Evolutionary conservation across 1,284 basidiomycete genomes (phyloP).

Genomic region (Schizophyllum commune): DNA sequence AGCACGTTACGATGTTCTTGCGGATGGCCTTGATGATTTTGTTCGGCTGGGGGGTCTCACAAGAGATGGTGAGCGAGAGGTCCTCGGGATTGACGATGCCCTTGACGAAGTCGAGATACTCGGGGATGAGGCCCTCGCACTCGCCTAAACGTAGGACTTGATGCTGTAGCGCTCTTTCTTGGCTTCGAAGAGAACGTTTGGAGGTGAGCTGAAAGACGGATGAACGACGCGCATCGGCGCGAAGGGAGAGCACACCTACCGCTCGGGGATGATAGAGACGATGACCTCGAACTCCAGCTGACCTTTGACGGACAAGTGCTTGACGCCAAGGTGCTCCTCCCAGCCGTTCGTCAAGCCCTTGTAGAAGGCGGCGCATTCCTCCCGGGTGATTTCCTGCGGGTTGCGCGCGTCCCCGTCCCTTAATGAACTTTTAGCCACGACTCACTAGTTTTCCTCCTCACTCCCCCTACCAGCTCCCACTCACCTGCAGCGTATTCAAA

Average conservation of each 20-base stretch:
- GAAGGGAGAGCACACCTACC: slow-evolving; percentile 39
- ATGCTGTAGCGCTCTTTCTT: slow-evolving; percentile 99
- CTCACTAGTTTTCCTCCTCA: slow-evolving; percentile 95
- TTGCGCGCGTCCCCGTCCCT: slow-evolving; percentile 99
- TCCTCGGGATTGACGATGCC: slow-evolving; percentile 99
- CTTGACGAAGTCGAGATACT: slow-evolving; percentile 99
- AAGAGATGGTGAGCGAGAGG: slow-evolving; percentile 98
- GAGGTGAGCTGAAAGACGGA: slow-evolving; percentile 67
- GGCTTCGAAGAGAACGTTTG: slow-evolving; percentile 99
- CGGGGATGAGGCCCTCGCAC: slow-evolving; percentile 98
- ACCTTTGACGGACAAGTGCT: slow-evolving; percentile 99
- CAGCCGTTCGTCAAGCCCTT: slow-evolving; percentile 99
- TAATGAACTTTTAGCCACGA: slow-evolving; percentile 89
- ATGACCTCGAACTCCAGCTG: slow-evolving; percentile 99
- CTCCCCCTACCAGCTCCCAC: slow-evolving; percentile 88
- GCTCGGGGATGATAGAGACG: slow-evolving; percentile 94
- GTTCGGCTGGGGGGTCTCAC: slow-evolving; percentile 99
- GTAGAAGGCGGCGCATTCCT: slow-evolving; percentile 98
- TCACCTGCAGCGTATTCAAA: slow-evolving; percentile 93
- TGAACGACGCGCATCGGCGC: slow-evolving; percentile 7
- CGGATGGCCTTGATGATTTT: slow-evolving; percentile 99
- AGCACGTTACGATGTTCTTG: slow-evolving; percentile 96
- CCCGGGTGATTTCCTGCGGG: slow-evolving; percentile 85
- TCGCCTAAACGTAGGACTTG: slow-evolving; percentile 99
- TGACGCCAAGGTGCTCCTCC: slow-evolving; percentile 99